Percentiles rank a stretch among this genome's conserved stretches.
Evolutionary conservation across 1,139 yeast genomes (phyloP).

Genomic region (Yamadazyma jaroonii): DNA sequence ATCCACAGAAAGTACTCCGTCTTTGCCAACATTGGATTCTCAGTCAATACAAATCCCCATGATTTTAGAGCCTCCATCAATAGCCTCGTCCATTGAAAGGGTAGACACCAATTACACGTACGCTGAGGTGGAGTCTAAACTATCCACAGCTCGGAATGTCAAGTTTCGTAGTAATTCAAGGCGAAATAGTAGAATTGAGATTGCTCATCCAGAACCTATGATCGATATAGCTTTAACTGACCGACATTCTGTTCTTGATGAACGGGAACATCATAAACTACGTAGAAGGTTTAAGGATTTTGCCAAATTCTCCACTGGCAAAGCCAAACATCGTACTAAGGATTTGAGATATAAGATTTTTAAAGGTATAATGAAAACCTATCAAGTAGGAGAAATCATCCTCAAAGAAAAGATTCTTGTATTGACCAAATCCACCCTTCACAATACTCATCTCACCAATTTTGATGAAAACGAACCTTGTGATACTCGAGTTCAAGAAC

Average conservation of each 20-base stretch:
- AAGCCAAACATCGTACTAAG: conserved; percentile 17
- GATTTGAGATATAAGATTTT: conserved; percentile 21
- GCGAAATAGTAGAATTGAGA: background rate
- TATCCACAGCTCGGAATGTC: too few relatives aligned
- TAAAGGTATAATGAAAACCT: conserved; percentile 23
- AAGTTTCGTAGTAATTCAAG: too few relatives aligned
- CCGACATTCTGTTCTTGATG: conserved; percentile 11
- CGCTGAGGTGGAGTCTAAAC: too few relatives aligned
- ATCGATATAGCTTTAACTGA: conserved; percentile 10
- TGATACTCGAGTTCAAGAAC: conserved; percentile 56
- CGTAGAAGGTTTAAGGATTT: conserved; percentile 21
- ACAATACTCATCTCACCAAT: conserved; percentile 12
- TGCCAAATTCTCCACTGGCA: conserved; percentile 24
- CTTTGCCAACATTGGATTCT: too few relatives aligned
- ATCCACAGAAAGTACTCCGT: too few relatives aligned
- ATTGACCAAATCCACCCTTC: conserved; percentile 24
- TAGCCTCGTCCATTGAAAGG: too few relatives aligned
- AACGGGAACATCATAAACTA: conserved; percentile 21
- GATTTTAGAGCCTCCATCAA: too few relatives aligned
- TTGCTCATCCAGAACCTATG: conserved; percentile 14
- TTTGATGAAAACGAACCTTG: conserved; percentile 45
- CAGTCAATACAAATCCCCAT: too few relatives aligned
- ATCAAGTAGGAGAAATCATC: conserved; percentile 57
- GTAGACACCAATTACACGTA: too few relatives aligned
- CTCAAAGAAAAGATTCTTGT: conserved; percentile 67